These are phyloP conservation scores for Nitzschia sp. DNA, from an alignment of 108 stramenopile species.

Conservation along the genomic window DNA sequence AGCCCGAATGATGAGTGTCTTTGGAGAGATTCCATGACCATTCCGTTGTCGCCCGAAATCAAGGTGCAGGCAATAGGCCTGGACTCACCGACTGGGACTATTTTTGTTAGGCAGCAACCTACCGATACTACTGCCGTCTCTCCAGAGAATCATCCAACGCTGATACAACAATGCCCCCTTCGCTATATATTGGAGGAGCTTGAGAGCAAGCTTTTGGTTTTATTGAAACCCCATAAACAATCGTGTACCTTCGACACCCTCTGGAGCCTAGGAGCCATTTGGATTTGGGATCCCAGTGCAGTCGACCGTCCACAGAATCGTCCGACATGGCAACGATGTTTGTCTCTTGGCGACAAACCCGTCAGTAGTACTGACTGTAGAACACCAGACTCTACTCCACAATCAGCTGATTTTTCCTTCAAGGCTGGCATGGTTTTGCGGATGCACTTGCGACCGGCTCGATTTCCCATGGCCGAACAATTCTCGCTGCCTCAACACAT, in stretches of 20 bases:
- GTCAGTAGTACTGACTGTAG: too few relatives aligned
- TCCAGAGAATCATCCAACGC: neutral
- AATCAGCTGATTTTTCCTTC: neutral
- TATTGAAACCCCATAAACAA: too few relatives aligned
- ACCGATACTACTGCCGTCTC: too few relatives aligned
- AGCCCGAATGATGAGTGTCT: too few relatives aligned
- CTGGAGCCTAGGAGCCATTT: conserved; percentile 13
- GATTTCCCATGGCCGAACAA: neutral
- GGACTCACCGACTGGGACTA: neutral
- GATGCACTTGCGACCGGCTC: conserved; percentile 6
- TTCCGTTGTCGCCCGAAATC: neutral
- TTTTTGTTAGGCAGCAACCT: neutral
- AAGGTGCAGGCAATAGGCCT: neutral
- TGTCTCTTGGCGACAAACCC: too few relatives aligned
- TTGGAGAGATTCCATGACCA: too few relatives aligned
- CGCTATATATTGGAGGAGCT: neutral
- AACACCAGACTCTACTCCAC: neutral
- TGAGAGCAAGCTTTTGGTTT: too few relatives aligned
- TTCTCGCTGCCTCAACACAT: neutral
- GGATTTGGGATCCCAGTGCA: conserved; percentile 10
- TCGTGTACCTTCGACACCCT: neutral
- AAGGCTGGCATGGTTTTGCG: neutral
- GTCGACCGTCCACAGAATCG: conserved; percentile 19
- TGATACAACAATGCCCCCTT: neutral
- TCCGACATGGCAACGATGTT: conserved; percentile 8